Evolutionary conservation across 345 rosid species (phyloP).

Genomic region (Cardamine chenopodiifolia): DNA sequence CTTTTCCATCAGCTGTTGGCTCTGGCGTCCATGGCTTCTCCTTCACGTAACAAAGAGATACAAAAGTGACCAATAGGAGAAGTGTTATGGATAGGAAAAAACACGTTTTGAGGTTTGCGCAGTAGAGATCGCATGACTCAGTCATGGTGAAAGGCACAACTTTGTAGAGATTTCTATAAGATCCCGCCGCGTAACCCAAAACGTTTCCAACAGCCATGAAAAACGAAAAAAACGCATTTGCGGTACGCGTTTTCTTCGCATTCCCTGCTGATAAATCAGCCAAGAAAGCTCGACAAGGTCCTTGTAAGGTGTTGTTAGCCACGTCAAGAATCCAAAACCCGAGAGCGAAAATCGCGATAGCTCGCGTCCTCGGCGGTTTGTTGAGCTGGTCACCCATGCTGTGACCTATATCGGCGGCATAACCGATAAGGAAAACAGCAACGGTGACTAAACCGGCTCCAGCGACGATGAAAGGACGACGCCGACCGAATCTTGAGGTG

Average conservation of each 20-base stretch:
- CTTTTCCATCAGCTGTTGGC: constrained; percentile 20
- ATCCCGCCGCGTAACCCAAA: constrained; percentile 80
- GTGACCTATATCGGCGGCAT: constrained; percentile 77
- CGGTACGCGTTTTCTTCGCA: constrained; percentile 56
- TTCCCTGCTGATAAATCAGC: constrained; percentile 71
- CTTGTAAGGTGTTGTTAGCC: constrained; percentile 84
- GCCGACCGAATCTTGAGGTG: constrained; percentile 78
- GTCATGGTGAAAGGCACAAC: constrained; percentile 71
- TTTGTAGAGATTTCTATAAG: constrained; percentile 55
- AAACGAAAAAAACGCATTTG: constrained; percentile 73
- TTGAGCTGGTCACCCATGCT: constrained; percentile 51
- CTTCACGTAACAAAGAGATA: constrained; percentile 53
- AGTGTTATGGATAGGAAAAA: constrained; percentile 67
- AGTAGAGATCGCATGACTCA: constrained; percentile 67
- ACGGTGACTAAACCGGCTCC: constrained; percentile 60
- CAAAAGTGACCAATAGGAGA: constrained; percentile 47
- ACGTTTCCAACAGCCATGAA: constrained; percentile 95
- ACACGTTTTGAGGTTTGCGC: constrained; percentile 87
- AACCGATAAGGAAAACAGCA: constrained; percentile 77
- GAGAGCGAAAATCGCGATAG: constrained; percentile 63
- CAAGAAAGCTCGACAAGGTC: constrained; percentile 82
- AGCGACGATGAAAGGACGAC: constrained; percentile 76
- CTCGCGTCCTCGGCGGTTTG: constrained; percentile 54
- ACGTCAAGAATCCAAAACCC: constrained; percentile 95
- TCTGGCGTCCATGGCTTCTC: constrained; percentile 50